Evolutionary conservation across 2,329 filamentous ascomycete genomes (phyloP), one percentile per base, ranked within the genome.

Genomic region (Botrytis deweyae): DNA sequence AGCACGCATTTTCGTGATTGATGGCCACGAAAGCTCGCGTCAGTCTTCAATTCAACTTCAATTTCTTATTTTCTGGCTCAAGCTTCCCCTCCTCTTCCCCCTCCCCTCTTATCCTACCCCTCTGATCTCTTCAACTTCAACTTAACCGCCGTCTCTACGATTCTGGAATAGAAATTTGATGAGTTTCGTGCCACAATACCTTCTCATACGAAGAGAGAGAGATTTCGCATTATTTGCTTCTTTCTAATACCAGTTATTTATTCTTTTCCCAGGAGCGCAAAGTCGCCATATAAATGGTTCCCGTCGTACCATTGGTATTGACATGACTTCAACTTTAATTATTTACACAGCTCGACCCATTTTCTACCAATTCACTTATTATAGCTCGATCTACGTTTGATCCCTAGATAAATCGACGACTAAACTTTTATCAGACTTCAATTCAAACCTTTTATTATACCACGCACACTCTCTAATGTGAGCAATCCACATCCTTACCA

Each of bases 1-100:
- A n/a, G 64, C 67, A 62, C 38, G 52, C 52, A 58, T 59, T 70
- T 70, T 59, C 67, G 67, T 70, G 52, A 59, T 70, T 70, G 66
- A 38, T 52, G 64, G 22, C 14, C 25, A 46, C 22, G 65, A 40
- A 46, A 67, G 33, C 65, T 55, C 65, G 46, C 36, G 66, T 68
- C 49, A 52, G 25, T 52, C 64, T 67, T 46, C 63, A 65, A 65
- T 38, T 65, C 10, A n/a, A 25, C 65, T 42, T 55, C 65, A 65
- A 38, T n/a, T 20, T 52, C 44, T 29, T n/a, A 61, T 25, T 33
- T 65, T 63, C 25, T 16, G 22, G 55, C 25, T 58, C 49, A 36
- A 44, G 33, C 29, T 61, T 16, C 42, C 46, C 16, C 33, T 46
- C 36, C 1, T 25, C 16, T 52, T 52, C 29, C 42, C 36, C n/a